Evolutionary conservation across 345 rosid species (phyloP).

Genomic region (Clarkia xantiana): DNA sequence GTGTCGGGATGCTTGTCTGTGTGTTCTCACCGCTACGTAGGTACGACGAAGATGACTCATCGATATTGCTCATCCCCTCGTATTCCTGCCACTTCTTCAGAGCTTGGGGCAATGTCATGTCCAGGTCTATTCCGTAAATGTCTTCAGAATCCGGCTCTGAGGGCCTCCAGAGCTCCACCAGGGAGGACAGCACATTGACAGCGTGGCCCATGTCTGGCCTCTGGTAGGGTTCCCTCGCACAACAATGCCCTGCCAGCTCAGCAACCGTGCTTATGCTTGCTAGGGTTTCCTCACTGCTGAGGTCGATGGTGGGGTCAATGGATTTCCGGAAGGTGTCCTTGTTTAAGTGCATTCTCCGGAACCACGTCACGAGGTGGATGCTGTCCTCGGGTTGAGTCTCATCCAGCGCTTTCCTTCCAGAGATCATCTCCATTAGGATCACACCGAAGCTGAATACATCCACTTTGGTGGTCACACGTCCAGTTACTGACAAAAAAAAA

Average conservation of each 20-base stretch:
- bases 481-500: slow-evolving; percentile 39
- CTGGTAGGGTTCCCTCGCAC: slow-evolving; percentile 51
- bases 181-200: slow-evolving; percentile 50
- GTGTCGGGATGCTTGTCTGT: slow-evolving; percentile 37
- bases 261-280: slow-evolving; percentile 45
- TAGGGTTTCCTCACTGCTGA: slow-evolving; percentile 34
- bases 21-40: slow-evolving; percentile 28
- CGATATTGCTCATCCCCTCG: slow-evolving; percentile 39
- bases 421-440: slow-evolving; percentile 64
- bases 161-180: slow-evolving; percentile 52
- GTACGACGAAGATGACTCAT: slow-evolving; percentile 25
- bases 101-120: slow-evolving; percentile 52
- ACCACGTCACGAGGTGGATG: slow-evolving; percentile 56
- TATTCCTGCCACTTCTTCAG: slow-evolving; percentile 64
- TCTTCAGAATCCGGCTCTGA: slow-evolving; percentile 42
- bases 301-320: slow-evolving; percentile 35
- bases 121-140: slow-evolving; percentile 49
- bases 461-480: slow-evolving; percentile 75
- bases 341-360: slow-evolving; percentile 47
- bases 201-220: slow-evolving; percentile 77
- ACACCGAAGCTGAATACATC: slow-evolving; percentile 85
- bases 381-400: slow-evolving; percentile 50
- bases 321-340: slow-evolving; percentile 29
- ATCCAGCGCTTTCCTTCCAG: slow-evolving; percentile 64
- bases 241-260: slow-evolving; percentile 55